Evolutionary conservation across 2,329 filamentous ascomycete genomes (phyloP), one percentile per base, ranked within the genome.

Genomic region (Neofusicoccum ribis): DNA sequence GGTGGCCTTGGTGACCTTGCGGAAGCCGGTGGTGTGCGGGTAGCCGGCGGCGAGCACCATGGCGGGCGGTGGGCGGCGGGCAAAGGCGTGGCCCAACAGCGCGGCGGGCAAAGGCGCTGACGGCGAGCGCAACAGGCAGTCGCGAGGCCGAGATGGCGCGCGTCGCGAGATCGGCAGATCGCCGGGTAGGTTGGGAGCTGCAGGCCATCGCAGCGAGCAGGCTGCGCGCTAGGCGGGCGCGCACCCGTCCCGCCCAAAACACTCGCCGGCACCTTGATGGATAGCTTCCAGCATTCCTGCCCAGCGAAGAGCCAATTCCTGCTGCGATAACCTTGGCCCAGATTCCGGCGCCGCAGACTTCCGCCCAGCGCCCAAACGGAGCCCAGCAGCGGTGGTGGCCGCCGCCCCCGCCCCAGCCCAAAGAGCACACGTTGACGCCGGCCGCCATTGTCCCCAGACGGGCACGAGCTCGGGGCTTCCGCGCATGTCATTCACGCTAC

Each of bases 1-100:
- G 12, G 79, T 80, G 46, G 74, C 79, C 70, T 82, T 82, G 67
- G 80, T 77, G 27, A 82, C 79, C 68, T 81, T 82, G 64, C 80
- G 77, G 70, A 82, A 82, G 64, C 79, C 79, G 20, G 72, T 76
- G 0, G 79, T 80, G 68, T 76, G 74, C 11, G 79, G 73, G 65
- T 82, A 81, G 60, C 81, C 80, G 34, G 80, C 78, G 72, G 81
- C 76, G 59, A 82, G 73, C 63, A 77, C 75, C 76, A 73, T 78
- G 74, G 71, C 75, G 73, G 17, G 14, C 27, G 27, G 27, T 1
- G 27, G 27, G 27, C 4, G 1, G 27, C 1, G 4, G 27, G 27
- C 27, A 5, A 1, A 1, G 27, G 5, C 27, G 27, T 36, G 27
- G 31, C 20, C 15, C n/a, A 23, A 12, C 39, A 20, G 31, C 17